These are phyloP conservation scores for Suhomyces prunicola DNA, from an alignment of 805 yeast species.

Conservation along the genomic window DNA sequence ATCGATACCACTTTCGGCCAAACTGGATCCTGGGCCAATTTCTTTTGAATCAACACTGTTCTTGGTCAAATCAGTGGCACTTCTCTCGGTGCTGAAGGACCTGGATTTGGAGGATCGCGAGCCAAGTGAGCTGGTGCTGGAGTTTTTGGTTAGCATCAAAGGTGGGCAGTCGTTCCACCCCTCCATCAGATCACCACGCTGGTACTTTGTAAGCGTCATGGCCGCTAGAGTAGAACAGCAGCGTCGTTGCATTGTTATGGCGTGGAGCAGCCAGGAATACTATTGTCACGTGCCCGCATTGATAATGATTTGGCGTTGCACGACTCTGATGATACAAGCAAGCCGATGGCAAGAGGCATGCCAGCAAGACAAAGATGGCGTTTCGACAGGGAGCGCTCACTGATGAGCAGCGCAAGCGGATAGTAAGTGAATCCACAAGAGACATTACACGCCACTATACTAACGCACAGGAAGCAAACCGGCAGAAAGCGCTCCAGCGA, in stretches of 20 bases:
- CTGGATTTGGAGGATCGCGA: constrained; percentile 14
- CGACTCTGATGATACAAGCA: neutral
- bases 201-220: constrained; percentile 34
- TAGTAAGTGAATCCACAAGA: constrained; percentile 26
- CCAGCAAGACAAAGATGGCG: constrained; percentile 13
- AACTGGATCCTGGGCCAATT: neutral
- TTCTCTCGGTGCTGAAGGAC: neutral
- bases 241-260: neutral
- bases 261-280: neutral
- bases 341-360: neutral
- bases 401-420: constrained; percentile 32
- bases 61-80: neutral
- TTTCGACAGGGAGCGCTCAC: constrained; percentile 24
- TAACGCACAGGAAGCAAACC: constrained; percentile 54
- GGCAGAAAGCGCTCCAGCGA: constrained; percentile 59
- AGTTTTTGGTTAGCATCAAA: constrained; percentile 2
- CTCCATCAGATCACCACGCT: constrained; percentile 36
- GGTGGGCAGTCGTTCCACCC: constrained; percentile 69
- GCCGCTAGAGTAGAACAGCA: neutral
- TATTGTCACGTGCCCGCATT: neutral
- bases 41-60: neutral
- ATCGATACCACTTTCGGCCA: neutral
- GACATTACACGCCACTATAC: neutral
- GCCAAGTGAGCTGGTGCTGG: neutral
- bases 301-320: neutral